Base-by-base conservation (phyloP, 148 eudicot species). In the Polygonum aviculare region DNA sequence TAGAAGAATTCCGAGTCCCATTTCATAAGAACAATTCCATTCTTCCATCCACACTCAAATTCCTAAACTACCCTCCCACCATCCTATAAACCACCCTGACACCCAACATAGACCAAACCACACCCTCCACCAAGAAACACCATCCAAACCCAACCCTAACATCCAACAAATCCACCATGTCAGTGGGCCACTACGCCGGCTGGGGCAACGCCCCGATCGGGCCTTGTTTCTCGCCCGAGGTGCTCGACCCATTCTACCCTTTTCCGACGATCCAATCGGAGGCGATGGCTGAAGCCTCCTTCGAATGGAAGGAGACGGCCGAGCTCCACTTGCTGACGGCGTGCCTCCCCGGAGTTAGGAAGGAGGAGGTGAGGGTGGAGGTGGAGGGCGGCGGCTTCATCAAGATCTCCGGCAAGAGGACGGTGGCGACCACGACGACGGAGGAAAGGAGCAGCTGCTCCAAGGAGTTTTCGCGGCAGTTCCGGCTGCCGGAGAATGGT, bases 281-380 rank as follows among this genome's bases (percentile, higher is more conserved):
- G 33, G 18, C 16, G 35, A 3, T 31, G 11, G 62, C 38, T 0
- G 55, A 50, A 22, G 76, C 44, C 39, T 5, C 51, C 7, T 33
- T 50, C 41, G 10, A 74, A 12, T 48, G 76, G 76, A 74, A 33
- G 62, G 76, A 74, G 40, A 74, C 76, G 39, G 40, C 16, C 62
- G 62, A 74, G 57, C 44, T 21, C n/a, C 76, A 74, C 76, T 12
- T 50, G n/a, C 38, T 74, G 39, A 74, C 21, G 21, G 62, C n/a
- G 41, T 8, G 72, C 3, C 72, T 67, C 72, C 72, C 21, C 44
- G 72, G 41, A 4, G 45, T 67, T 12, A 67, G 16, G 71, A 67
- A 67, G 45, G 72, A 67, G 19, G 72, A 67, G 72, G 45, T 74
- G 18, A 74, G 11, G 76, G 76, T 74, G n/a, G 60, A 49, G 76